phyloP scores from a whole-genome alignment of 305 asterid genomes.

The Striga hermonthica region DNA sequence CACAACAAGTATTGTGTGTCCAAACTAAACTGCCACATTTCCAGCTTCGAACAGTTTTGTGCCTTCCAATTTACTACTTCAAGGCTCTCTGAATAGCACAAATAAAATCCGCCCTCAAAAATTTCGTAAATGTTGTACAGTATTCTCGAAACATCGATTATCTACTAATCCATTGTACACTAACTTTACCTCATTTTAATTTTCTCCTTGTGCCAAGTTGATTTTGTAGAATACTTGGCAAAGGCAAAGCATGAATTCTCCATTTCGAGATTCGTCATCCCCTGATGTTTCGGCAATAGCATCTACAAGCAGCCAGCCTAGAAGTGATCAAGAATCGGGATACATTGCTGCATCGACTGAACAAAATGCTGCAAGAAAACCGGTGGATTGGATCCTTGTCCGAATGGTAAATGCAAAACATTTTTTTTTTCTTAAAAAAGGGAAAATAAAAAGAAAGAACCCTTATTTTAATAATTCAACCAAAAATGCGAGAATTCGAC shows the following conservation, averaged over 20 bases:
- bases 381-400: conserved; percentile 30
- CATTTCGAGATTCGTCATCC: conserved; percentile 29
- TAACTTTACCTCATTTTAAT: conserved; percentile 5
- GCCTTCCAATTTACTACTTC: conserved; percentile 26
- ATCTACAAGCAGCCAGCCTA: conserved; percentile 30
- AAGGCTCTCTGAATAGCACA: conserved; percentile 20
- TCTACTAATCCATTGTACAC: neutral
- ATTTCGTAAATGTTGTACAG: neutral
- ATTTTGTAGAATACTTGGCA: neutral
- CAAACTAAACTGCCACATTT: conserved; percentile 24
- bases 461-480: no score
- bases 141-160: neutral
- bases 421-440: no score
- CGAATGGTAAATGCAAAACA: conserved; percentile 37
- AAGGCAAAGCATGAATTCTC: conserved; percentile 30
- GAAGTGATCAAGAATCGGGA: conserved; percentile 37
- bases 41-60: conserved; percentile 16
- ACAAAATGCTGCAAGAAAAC: neutral
- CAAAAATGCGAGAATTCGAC: no score
- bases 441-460: no score
- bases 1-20: conserved; percentile 50
- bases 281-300: conserved; percentile 34
- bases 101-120: conserved; percentile 17
- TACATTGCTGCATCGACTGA: conserved; percentile 12
- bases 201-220: conserved; percentile 8